Evolutionary conservation across 1,284 basidiomycete genomes (phyloP).

Genomic region (Inonotus hispidus): DNA sequence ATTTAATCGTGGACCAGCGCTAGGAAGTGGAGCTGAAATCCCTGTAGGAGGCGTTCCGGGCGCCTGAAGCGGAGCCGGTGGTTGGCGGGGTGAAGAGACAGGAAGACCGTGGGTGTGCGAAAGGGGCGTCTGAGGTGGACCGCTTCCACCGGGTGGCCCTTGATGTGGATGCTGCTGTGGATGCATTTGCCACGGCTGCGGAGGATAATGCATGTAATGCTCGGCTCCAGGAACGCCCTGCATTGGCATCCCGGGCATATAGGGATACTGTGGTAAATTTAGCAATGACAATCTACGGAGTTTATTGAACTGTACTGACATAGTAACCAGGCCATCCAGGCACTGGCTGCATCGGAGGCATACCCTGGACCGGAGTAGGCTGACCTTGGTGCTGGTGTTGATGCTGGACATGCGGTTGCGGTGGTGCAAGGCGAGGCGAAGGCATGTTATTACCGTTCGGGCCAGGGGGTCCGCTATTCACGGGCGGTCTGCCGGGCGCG

Average conservation of each 20-base stretch:
- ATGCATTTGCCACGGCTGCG: constrained; percentile 31
- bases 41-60: constrained; percentile 62
- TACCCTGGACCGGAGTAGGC: constrained; percentile 39
- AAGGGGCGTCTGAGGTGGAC: constrained; percentile 29
- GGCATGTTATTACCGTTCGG: constrained; percentile 33
- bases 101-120: constrained; percentile 31
- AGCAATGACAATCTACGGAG: constrained; percentile 9
- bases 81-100: constrained; percentile 56
- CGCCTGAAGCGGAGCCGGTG: constrained; percentile 46
- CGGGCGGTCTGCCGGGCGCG: constrained; percentile 44
- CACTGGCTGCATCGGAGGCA: constrained; percentile 35
- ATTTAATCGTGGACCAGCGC: constrained; percentile 45
- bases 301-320: constrained; percentile 26
- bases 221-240: constrained; percentile 25
- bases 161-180: constrained; percentile 30
- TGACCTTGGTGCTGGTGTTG: constrained; percentile 27
- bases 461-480: constrained; percentile 43
- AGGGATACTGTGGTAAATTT: constrained; percentile 27
- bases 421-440: constrained; percentile 55
- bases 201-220: constrained; percentile 29
- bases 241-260: constrained; percentile 26
- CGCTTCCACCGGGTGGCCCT: constrained; percentile 10
- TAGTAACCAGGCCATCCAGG: constrained; percentile 37
- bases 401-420: constrained; percentile 45
- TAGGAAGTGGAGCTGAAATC: constrained; percentile 63